Base-by-base conservation (phyloP, 345 rosid genomes). In the Capsella bursapastoris region DNA sequence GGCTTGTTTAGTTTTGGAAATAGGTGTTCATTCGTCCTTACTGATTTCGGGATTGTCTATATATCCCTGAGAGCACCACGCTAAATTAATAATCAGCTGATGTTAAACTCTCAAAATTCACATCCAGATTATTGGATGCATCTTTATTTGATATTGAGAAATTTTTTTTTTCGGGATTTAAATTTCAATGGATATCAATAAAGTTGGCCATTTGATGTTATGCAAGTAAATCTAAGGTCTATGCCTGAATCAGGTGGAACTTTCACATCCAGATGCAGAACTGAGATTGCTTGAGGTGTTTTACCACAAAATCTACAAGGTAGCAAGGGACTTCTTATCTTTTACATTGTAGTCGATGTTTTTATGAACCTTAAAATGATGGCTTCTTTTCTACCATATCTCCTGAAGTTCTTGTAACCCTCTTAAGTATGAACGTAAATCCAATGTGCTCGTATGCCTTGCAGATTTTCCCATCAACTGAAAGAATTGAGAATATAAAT, bases 231-330 rank as follows among this genome's bases (percentile, higher is more conserved):
- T 53, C 44, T 50, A 59, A 67, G 35, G 66, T 53, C 4, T 73
- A 68, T 41, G 49, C 22, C 28, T 79, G 77, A 51, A 78, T 60
- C 90, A 92, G 99, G 99, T 95, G n/a, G 97, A 90, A 80, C 78
- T 92, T 68, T 95, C 97, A 37, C 84, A 85, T 74, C 90, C 97
- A 56, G 75, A 86, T 79, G 97, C 96, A 18, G 98, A 95, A 81
- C 92, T 95, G 70, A 84, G 99, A 77, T 82, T 95, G 78, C 90
- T 95, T 47, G 98, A 92, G 80, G 95, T 92, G 68, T 89, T 89
- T 82, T 87, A 88, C 80, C 96, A 92, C 89, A 95, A 90, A 82
- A 95, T 95, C 67, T 92, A 89, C 69, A 95, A 92, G 97, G 99
- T 92, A 78, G 40, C 57, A 65, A 62, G 64, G 31, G 22, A 58